Percentiles rank a stretch among this genome's conserved stretches.
Conservation (phyloP, 1,284 basidiomycete species). For the Hymenochaete sp. region DNA sequence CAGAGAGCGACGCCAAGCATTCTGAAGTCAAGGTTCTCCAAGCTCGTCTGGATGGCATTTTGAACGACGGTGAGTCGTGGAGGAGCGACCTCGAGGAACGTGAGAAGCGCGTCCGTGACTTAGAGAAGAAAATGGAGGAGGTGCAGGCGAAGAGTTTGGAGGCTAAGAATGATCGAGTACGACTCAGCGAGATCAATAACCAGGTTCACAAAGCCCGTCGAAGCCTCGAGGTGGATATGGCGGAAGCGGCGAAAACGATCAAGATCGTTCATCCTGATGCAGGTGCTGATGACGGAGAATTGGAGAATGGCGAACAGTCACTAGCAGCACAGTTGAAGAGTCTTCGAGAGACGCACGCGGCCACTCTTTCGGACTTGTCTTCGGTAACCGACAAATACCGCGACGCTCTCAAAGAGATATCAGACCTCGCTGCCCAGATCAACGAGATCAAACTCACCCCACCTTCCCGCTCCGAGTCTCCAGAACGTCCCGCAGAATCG, state of each 20-base stretch:
- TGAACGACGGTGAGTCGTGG: constrained; percentile 64
- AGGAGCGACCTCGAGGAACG: constrained; percentile 73
- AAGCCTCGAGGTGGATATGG: constrained; percentile 41
- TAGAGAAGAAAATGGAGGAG: constrained; percentile 70
- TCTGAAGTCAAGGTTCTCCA: constrained; percentile 68
- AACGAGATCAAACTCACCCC: constrained; percentile 66
- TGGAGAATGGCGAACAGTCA: constrained; percentile 24
- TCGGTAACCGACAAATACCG: constrained; percentile 75
- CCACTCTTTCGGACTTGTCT: constrained; percentile 73
- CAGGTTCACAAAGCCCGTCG: constrained; percentile 66
- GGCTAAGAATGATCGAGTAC: constrained; percentile 52
- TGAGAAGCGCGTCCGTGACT: constrained; percentile 62
- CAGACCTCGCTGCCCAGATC: constrained; percentile 76
- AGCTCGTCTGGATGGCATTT: constrained; percentile 61
- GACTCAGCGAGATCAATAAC: constrained; percentile 56
- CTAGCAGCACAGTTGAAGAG: constrained; percentile 51
- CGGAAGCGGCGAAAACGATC: constrained; percentile 22
- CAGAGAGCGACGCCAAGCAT: constrained; percentile 60
- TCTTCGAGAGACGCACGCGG: constrained; percentile 68
- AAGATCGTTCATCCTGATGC: constrained; percentile 15
- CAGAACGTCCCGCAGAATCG: constrained; percentile 42
- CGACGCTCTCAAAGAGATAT: constrained; percentile 83
- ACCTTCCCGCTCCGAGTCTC: constrained; percentile 36
- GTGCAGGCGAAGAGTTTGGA: constrained; percentile 64
- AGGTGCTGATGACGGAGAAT: constrained; percentile 18